These are phyloP conservation scores for Micromonas commoda DNA, from an alignment of 139 green algal species.

Conservation along the genomic window DNA sequence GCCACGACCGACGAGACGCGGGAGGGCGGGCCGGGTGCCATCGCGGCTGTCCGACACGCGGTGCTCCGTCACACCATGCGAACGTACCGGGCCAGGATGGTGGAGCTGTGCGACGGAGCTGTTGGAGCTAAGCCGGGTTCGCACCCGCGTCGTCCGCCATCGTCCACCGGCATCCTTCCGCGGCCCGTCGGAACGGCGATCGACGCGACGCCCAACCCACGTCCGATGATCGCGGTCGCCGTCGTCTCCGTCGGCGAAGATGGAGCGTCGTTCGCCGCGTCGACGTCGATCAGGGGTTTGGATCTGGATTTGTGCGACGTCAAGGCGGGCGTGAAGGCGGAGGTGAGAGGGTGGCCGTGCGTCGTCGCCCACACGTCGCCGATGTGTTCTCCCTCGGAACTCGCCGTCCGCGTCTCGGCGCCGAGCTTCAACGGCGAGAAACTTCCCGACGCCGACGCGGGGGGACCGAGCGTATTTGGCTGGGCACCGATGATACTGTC, in stretches of 20 bases:
- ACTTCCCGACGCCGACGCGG: not conserved
- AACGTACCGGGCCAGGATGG: not conserved
- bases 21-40: not conserved
- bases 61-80: not conserved
- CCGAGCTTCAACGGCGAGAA: not conserved
- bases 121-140: too few species aligned
- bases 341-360: not conserved
- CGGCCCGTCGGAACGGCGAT: not conserved
- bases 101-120: not conserved
- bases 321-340: not conserved
- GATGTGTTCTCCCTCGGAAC: not conserved
- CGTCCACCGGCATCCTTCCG: not conserved
- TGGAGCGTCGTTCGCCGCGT: too few species aligned
- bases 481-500: not conserved
- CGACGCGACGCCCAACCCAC: too few species aligned
- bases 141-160: too few species aligned
- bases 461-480: not conserved
- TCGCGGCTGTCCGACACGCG: not conserved
- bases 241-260: not conserved
- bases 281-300: not conserved
- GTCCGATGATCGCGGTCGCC: not conserved
- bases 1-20: not conserved
- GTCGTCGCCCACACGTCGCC: not conserved
- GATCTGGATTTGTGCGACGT: not conserved
- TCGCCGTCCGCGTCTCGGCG: not conserved